Evolutionary conservation across 225 moss, liverwort and hornwort species (phyloP).

Genomic region (Polytrichum formosum): DNA sequence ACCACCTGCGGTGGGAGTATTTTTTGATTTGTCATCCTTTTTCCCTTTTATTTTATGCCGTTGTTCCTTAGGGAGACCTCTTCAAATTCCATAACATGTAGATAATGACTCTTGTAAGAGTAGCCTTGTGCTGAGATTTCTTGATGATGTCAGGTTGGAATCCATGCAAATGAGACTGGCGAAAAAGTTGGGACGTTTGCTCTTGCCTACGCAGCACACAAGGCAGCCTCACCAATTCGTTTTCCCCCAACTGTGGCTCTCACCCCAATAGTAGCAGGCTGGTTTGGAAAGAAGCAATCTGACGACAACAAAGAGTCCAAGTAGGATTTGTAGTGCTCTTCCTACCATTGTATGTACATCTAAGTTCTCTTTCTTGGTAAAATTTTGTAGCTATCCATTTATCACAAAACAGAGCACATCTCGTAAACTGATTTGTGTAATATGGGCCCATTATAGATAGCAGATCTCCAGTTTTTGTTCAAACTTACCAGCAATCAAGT

Average conservation of each 20-base stretch:
- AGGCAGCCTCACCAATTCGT: conserved; percentile 92
- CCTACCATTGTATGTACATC: conserved; percentile 16
- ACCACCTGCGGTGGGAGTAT: no score
- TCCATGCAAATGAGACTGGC: conserved; percentile 84
- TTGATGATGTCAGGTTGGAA: conserved; percentile 59
- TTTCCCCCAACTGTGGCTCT: conserved; percentile 98
- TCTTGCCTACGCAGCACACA: conserved; percentile 94
- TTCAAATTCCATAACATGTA: not conserved
- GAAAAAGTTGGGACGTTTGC: conserved; percentile 97
- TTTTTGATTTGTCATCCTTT: not conserved
- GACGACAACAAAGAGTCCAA: conserved; percentile 18
- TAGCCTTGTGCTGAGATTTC: no score
- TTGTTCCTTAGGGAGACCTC: no score
- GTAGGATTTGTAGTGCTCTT: conserved; percentile 3
- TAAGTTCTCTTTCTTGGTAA: no score
- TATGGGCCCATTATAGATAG: no score
- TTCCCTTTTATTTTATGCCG: no score
- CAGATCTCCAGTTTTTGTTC: no score
- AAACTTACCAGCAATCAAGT: no score
- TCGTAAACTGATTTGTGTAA: no score
- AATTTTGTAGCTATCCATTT: no score
- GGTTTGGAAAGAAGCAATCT: conserved; percentile 77
- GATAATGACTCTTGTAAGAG: no score
- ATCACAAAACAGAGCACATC: no score
- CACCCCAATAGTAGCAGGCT: conserved; percentile 87